These are phyloP conservation scores for Pyrenochaeta sp. DNA, from an alignment of 2,329 filamentous ascomycete species.

Conservation along the genomic window DNA sequence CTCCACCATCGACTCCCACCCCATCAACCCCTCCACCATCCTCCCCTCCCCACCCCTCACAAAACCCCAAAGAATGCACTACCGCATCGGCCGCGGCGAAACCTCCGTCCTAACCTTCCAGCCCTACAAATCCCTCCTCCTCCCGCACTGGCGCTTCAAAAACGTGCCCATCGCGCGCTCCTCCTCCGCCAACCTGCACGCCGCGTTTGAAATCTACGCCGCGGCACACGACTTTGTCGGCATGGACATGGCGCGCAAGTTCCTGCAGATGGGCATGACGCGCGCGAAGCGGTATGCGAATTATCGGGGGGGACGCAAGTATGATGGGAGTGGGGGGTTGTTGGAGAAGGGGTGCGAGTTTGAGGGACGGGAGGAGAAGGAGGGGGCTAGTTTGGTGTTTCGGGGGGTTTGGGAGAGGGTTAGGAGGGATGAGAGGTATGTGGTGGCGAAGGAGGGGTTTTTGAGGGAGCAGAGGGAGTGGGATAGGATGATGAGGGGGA, in stretches of 20 bases:
- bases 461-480: slow-evolving; percentile 56
- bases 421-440: slow-evolving; percentile 56
- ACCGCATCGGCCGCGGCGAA: slow-evolving; percentile 67
- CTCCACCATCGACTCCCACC: not conserved
- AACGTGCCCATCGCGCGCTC: slow-evolving; percentile 59
- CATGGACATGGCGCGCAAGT: slow-evolving; percentile 70
- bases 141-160: slow-evolving; percentile 68
- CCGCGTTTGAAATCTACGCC: slow-evolving; percentile 62
- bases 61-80: slow-evolving; percentile 56
- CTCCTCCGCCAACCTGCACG: slow-evolving; percentile 59
- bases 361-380: slow-evolving; percentile 58
- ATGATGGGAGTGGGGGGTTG: slow-evolving; percentile 52
- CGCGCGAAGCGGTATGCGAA: slow-evolving; percentile 67
- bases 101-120: slow-evolving; percentile 68
- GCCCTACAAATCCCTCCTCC: slow-evolving; percentile 67
- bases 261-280: slow-evolving; percentile 72
- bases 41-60: slow-evolving; percentile 23
- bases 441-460: slow-evolving; percentile 55
- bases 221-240: slow-evolving; percentile 64
- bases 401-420: slow-evolving; percentile 58
- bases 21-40: not conserved
- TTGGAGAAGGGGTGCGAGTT: slow-evolving; percentile 56
- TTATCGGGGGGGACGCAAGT: slow-evolving; percentile 63
- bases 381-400: slow-evolving; percentile 59
- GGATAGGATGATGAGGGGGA: slow-evolving; percentile 37